These are phyloP conservation scores for Dendrostoma leiphaemia DNA, from an alignment of 2,329 filamentous ascomycete genomes.

Conservation along the genomic window DNA sequence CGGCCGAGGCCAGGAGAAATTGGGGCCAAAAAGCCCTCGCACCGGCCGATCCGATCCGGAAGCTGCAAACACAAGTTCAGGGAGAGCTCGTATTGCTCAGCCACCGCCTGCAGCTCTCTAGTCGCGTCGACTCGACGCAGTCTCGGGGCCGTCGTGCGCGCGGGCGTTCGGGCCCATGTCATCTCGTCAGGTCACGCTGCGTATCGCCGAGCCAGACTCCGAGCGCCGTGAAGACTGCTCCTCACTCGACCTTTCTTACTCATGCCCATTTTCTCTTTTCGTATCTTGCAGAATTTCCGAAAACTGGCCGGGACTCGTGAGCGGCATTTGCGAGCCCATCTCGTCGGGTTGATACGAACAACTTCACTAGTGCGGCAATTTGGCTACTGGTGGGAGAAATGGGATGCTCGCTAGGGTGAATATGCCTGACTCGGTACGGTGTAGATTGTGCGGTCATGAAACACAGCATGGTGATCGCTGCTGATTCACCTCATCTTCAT, in stretches of 20 bases:
- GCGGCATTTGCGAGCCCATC: too few species aligned
- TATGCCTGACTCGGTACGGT: background rate
- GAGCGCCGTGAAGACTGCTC: too few species aligned
- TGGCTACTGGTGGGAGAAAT: background rate
- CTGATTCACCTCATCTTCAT: background rate
- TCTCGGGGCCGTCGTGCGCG: background rate
- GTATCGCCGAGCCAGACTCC: background rate
- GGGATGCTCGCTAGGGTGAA: background rate
- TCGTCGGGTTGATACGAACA: too few species aligned
- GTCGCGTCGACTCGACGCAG: background rate
- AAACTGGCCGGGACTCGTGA: too few species aligned
- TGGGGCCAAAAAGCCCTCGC: background rate
- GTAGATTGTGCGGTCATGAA: background rate
- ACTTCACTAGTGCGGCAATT: background rate
- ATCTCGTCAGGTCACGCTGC: too few species aligned
- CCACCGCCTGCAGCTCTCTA: too few species aligned
- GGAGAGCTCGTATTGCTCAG: background rate
- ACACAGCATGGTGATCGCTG: background rate
- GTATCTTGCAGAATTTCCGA: too few species aligned
- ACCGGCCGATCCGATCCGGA: background rate
- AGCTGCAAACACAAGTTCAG: background rate
- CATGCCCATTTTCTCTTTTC: too few species aligned
- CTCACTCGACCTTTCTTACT: too few species aligned
- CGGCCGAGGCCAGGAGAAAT: background rate
- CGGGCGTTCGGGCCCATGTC: background rate